A percentile compares a stretch with the other conserved stretches of the same genome.
Conservation (phyloP, 176 grass and related monocot genomes). For the Neostapfia colusana region DNA sequence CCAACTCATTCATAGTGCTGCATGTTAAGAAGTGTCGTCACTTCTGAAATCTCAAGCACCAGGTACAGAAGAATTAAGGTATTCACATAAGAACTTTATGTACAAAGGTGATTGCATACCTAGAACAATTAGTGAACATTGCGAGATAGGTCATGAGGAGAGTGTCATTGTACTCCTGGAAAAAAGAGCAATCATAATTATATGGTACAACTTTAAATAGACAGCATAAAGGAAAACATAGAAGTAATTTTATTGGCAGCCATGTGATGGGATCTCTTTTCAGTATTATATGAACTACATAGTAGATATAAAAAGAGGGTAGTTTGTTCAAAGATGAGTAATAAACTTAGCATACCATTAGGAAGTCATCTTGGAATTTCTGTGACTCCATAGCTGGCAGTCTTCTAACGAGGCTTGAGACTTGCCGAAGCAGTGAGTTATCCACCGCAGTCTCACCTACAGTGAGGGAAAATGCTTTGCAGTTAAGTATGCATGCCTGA, state of each 20-base stretch:
- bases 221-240: constrained; percentile 15
- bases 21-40: constrained; percentile 15
- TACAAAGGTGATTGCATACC: constrained; percentile 34
- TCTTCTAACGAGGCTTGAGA: constrained; percentile 93
- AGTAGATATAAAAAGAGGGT: background rate
- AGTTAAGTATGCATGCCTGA: background rate
- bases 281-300: background rate
- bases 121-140: constrained; percentile 94
- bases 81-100: background rate
- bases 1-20: constrained; percentile 93
- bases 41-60: background rate
- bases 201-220: background rate
- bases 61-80: background rate
- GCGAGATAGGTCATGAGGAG: constrained; percentile 97
- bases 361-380: constrained; percentile 96
- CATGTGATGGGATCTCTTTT: background rate
- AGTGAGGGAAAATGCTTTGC: constrained; percentile 5
- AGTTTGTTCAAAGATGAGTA: background rate
- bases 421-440: constrained; percentile 95
- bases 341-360: constrained; percentile 62
- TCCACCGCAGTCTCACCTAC: constrained; percentile 77
- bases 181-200: constrained; percentile 21
- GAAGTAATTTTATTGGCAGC: background rate
- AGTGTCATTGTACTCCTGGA: constrained; percentile 96
- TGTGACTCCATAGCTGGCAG: constrained; percentile 89